phyloP scores from a whole-genome alignment of 169 alveolate species.

The Neospora caninum region DNA sequence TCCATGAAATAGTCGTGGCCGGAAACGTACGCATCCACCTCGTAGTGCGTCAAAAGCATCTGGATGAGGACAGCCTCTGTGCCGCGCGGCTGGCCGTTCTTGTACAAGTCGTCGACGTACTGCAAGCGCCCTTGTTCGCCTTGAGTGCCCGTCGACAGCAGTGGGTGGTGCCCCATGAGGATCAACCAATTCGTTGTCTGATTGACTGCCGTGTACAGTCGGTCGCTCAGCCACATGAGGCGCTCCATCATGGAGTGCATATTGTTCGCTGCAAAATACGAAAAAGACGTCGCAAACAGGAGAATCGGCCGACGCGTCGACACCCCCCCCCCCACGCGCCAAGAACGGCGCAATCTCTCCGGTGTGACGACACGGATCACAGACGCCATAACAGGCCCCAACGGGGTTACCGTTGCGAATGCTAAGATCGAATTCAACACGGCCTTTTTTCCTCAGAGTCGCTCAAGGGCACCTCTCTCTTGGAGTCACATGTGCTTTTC shows the following conservation, averaged over 20 bases:
- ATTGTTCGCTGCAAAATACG: not conserved
- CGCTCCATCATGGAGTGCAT: constrained; percentile 24
- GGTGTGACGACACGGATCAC: no score
- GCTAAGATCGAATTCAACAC: no score
- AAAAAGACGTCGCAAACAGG: not conserved
- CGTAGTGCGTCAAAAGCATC: constrained; percentile 25
- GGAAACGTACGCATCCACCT: constrained; percentile 53
- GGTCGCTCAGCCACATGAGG: constrained; percentile 54
- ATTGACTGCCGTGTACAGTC: constrained; percentile 30
- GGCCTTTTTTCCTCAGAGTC: no score
- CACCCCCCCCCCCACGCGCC: no score
- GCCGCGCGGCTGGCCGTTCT: constrained; percentile 44
- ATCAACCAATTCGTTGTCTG: constrained; percentile 55
- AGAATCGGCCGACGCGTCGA: no score
- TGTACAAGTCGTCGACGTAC: constrained; percentile 51
- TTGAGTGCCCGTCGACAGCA: constrained; percentile 46
- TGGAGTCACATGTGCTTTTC: no score
- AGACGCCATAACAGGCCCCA: no score
- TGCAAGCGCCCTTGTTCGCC: constrained; percentile 55
- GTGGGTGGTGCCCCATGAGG: constrained; percentile 59
- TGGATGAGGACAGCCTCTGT: constrained; percentile 41
- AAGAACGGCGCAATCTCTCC: no score
- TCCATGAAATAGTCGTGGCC: constrained; percentile 57
- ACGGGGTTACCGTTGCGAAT: no score
- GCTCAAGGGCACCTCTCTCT: no score